A percentile compares a stretch with the other conserved stretches of the same genome.
These are phyloP conservation scores for Stemphylium lycopersici DNA, from an alignment of 2,329 filamentous ascomycete genomes.

Conservation along the genomic window DNA sequence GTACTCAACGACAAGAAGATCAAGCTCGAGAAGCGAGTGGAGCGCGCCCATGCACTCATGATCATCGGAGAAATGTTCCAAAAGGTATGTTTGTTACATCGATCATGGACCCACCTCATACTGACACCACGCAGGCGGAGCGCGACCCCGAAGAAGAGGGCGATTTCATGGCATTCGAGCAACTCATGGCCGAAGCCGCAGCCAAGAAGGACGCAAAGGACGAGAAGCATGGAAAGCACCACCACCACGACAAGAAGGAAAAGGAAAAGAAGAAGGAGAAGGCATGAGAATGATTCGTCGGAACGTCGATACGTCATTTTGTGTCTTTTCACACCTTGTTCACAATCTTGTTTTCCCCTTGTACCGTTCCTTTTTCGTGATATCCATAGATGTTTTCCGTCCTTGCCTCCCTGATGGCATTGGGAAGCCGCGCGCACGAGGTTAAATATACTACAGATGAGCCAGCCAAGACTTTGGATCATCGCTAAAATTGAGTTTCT, in stretches of 20 bases:
- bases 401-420: not conserved
- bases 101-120: not conserved
- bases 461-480: no score
- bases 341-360: not conserved
- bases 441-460: no score
- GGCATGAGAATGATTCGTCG: constrained; percentile 17
- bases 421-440: no score
- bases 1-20: constrained; percentile 83
- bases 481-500: no score
- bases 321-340: not conserved
- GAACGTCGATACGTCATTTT: no score
- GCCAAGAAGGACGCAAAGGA: constrained; percentile 88
- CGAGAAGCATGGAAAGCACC: constrained; percentile 77
- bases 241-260: constrained; percentile 50
- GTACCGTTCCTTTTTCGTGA: constrained; percentile 27
- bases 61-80: constrained; percentile 88
- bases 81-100: constrained; percentile 65
- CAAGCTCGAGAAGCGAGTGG: constrained; percentile 80
- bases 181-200: constrained; percentile 94
- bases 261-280: constrained; percentile 38
- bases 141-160: constrained; percentile 95
- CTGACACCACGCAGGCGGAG: constrained; percentile 66
- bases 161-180: constrained; percentile 98
- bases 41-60: constrained; percentile 87
- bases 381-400: constrained; percentile 38